Base-by-base conservation (phyloP, 495 filamentous ascomycete genomes). In the Pyrenopolyporus hunteri region DNA sequence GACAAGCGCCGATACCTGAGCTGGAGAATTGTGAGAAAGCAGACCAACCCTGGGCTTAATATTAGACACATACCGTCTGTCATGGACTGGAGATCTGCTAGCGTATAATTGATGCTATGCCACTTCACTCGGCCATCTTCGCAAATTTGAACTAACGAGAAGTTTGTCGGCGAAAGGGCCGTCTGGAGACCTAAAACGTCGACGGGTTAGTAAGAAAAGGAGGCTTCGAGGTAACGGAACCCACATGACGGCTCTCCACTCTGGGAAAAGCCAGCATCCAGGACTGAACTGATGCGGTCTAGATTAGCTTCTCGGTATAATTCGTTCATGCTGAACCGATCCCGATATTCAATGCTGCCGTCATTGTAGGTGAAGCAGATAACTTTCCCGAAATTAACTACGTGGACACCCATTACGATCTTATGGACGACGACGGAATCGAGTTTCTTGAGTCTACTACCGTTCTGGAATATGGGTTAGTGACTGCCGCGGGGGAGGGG, bases 291-390 rank as follows among this genome's bases (percentile, higher is more conserved):
- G 37, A 94, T 85, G 17, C 77, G 83, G 40, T 83, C 82, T 8
- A 81, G 55, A 66, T 87, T 85, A n/a, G 78, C 77, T 50, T 88
- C 78, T 8, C 82, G 78, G 55, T 79, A 85, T 1, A 92, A 78
- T 31, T 84, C 74, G 1, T 79, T 73, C 85, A 94, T 85, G 3
- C 85, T 89, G 48, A 78, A 75, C 8, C 89, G 82, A 56, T 94
- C 87, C 42, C 90, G 85, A 69, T 92, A 90, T 45, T 91, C 82
- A 22, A 93, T 77, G 0, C 87, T 87, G 11, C 91, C 89, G 64
- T 94, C 91, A 61, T 87, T 88, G 47, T 87, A 87, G 8, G 80
- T 80, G 47, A 95, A 74, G 37, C 85, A 87, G 2, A 95, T 59
- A 6, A 87, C 77, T 45, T 82, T 89, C 32, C 86, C 85, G 36